phyloP scores from a whole-genome alignment of 106 monocot genomes.

The Dendrobium huoshanense region DNA sequence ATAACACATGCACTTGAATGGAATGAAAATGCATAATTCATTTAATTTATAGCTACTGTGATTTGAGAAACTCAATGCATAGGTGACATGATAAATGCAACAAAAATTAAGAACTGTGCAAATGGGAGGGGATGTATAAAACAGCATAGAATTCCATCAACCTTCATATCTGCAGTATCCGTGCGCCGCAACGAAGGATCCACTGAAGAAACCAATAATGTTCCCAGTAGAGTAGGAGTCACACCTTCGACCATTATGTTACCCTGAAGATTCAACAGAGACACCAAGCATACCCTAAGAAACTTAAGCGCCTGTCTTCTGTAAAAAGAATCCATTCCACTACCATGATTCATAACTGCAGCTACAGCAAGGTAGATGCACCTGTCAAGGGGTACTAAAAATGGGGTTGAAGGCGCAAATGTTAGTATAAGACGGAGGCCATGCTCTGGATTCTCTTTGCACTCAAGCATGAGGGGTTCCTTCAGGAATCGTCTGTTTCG shows the following conservation, averaged over 20 bases:
- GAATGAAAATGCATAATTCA: neutral
- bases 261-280: conserved; percentile 72
- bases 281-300: conserved; percentile 77
- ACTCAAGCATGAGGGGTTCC: conserved; percentile 87
- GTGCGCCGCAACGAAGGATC: conserved; percentile 66
- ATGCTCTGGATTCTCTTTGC: conserved; percentile 98
- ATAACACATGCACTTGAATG: neutral
- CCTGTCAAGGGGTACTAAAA: conserved; percentile 92
- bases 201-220: conserved; percentile 67
- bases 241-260: conserved; percentile 58
- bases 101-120: neutral
- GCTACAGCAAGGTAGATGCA: conserved; percentile 78
- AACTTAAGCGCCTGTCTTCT: conserved; percentile 86
- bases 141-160: conserved; percentile 15
- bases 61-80: neutral
- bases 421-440: conserved; percentile 96
- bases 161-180: conserved; percentile 83
- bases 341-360: conserved; percentile 61
- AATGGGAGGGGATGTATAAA: neutral
- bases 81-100: neutral
- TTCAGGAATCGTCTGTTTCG: conserved; percentile 94
- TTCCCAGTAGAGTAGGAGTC: conserved; percentile 46
- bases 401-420: conserved; percentile 92
- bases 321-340: conserved; percentile 74
- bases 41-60: neutral